Percentiles rank a stretch among this genome's conserved stretches.
Evolutionary conservation across 805 yeast genomes (phyloP).

Genomic region (Pichia ethanolica): DNA sequence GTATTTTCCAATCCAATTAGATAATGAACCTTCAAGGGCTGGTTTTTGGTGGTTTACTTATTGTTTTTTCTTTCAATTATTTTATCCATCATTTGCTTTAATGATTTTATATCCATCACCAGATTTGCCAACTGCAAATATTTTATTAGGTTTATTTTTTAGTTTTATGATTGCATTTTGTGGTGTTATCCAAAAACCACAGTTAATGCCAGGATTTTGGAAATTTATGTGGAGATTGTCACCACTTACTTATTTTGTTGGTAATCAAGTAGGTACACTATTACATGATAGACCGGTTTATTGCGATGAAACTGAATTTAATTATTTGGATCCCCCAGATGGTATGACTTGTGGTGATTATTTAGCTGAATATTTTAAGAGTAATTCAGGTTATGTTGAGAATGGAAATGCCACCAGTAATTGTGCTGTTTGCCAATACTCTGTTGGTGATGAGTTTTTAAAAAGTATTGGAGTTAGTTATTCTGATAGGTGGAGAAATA

Average conservation of each 20-base stretch:
- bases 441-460: conserved; percentile 42
- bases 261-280: conserved; percentile 38
- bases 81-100: conserved; percentile 43
- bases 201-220: conserved; percentile 74
- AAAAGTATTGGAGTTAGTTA: conserved; percentile 35
- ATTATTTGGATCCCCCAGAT: conserved; percentile 42
- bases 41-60: conserved; percentile 39
- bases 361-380: conserved; percentile 31
- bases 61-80: conserved; percentile 36
- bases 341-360: conserved; percentile 62
- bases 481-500: conserved; percentile 54
- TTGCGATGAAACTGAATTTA: conserved; percentile 44
- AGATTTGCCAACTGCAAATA: conserved; percentile 60
- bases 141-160: conserved; percentile 47
- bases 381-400: conserved; percentile 46
- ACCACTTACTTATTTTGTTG: conserved; percentile 66
- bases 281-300: conserved; percentile 44
- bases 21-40: conserved; percentile 32
- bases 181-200: conserved; percentile 57
- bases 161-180: conserved; percentile 56
- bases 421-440: conserved; percentile 44
- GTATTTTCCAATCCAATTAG: conserved; percentile 31
- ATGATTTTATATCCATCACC: conserved; percentile 53
- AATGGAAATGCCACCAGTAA: conserved; percentile 41
- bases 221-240: conserved; percentile 71